Evolutionary conservation across 2,329 filamentous ascomycete genomes (phyloP), one percentile per base, ranked within the genome.

Genomic region (Alternaria sp.): DNA sequence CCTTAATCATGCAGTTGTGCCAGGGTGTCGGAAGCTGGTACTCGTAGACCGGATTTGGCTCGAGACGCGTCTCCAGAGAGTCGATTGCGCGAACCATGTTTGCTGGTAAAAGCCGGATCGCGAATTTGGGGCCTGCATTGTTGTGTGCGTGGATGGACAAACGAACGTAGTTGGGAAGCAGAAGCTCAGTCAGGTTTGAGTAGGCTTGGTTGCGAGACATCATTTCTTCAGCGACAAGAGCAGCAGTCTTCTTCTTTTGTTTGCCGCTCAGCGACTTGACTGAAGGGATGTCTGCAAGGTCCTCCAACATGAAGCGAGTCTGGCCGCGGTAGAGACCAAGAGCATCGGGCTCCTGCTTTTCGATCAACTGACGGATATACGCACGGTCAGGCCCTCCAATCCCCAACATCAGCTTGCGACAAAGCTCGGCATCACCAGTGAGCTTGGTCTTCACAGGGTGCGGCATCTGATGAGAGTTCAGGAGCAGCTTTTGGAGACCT

Each of bases 111-210:
- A 82, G 72, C 18, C 77, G 73, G 34, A 82, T 76, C n/a, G 77
- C 80, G 50, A 81, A 81, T 36, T 82, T 82, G 3, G 80, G 80
- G 1, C 81, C 79, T 5, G 73, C 66, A 55, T 81, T 82, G 52
- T 75, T 72, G 59, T 81, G 81, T 57, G 81, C 81, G 57, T 84
- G 82, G 49, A 84, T 84, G 0, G 81, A 83, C 0, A 84, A 74
- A n/a, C 82, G 80, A 43, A 84, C 73, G 55, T 81, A 78, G 59
- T 81, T 77, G 2, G 82, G 82, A 60, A 83, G 79, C 2, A 83
- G 64, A 4, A 83, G 66, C 69, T 83, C 81, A n/a, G 82, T 75
- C 14, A 84, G 73, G 51, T 83, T 83, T 3, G 82, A 83, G 60
- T 84, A 84, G 10, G 81, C 81, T 59, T 83, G 81, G 63, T 84